A percentile compares a stretch with the other conserved stretches of the same genome.
Conservation (phyloP, 148 eudicot genomes). For the Camellia lanceoleosa region DNA sequence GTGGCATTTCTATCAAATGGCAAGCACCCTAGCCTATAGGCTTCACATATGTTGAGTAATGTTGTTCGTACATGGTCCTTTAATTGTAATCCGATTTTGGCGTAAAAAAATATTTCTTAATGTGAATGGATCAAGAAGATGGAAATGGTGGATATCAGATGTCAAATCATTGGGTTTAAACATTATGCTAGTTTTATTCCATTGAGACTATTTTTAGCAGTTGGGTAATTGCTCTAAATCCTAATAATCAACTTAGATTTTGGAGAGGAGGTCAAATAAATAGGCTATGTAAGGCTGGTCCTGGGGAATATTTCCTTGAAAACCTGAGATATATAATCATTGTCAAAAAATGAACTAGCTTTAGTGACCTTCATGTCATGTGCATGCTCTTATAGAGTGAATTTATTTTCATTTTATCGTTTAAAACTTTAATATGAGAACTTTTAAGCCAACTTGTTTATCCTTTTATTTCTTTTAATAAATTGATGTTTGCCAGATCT, state of each 20-base stretch:
- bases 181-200: neutral
- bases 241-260: neutral
- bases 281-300: neutral
- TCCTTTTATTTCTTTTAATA: neutral
- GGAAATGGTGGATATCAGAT: neutral
- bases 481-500: neutral
- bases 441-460: slow-evolving; percentile 15
- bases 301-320: neutral
- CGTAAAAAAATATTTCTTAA: neutral
- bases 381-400: too few relatives aligned
- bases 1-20: neutral
- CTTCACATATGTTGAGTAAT: neutral
- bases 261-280: neutral
- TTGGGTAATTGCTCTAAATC: neutral
- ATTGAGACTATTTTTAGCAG: neutral
- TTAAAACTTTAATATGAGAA: neutral
- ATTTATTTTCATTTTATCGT: too few relatives aligned
- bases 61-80: neutral
- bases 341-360: too few relatives aligned
- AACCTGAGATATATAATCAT: too few relatives aligned
- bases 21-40: neutral
- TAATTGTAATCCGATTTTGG: neutral
- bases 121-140: neutral
- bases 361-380: too few relatives aligned
- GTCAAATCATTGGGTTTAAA: neutral